Evolutionary conservation across 805 yeast species (phyloP), one percentile per base, ranked within the genome.

Genomic region (Candida methanosorbosa): DNA sequence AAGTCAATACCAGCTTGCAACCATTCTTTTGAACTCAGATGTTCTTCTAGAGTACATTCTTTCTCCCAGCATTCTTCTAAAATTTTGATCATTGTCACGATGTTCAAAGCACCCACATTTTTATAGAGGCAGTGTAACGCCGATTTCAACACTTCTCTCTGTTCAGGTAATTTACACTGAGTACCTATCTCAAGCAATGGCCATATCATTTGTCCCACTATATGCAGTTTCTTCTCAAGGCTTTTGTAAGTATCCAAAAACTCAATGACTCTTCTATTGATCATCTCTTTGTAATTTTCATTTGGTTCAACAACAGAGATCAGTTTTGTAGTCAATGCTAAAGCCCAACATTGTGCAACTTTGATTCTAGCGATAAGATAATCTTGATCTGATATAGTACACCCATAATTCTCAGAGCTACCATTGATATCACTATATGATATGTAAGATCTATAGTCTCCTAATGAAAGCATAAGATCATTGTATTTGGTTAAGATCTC

Each of bases 201-300:
- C 75, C 75, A 70, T 4, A 68, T 68, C 70, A 70, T 68, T 40
- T 67, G 73, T 4, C 69, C 62, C 3, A 65, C 63, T 18, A 55
- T 40, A 3, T 70, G 66, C 0, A 61, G 52, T 1, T 42, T 45
- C 2, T 57, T 44, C 11, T 65, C 63, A 62, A 70, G 56, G 0
- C 64, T 44, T 0, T 54, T 49, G 40, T 67, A 68, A 2, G 59
- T 56, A 9, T 57, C 57, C 4, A 68, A 57, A 39, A 70, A 70
- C 44, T 70, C 76, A 38, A 40, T 56, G 4, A 37, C 38, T 45
- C 36, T 50, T 32, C 40, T 60, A 42, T 33, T 39, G 9, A 61
- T 52, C 9, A 40, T 32, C 4, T 34, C 36, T 3, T 36, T 33
- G 27, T 55, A 54, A 4, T 53, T 47, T 1, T 29, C 28, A 16